Base-by-base conservation (phyloP, 768 basidiomycete genomes). In the Rhizopogon rudus region DNA sequence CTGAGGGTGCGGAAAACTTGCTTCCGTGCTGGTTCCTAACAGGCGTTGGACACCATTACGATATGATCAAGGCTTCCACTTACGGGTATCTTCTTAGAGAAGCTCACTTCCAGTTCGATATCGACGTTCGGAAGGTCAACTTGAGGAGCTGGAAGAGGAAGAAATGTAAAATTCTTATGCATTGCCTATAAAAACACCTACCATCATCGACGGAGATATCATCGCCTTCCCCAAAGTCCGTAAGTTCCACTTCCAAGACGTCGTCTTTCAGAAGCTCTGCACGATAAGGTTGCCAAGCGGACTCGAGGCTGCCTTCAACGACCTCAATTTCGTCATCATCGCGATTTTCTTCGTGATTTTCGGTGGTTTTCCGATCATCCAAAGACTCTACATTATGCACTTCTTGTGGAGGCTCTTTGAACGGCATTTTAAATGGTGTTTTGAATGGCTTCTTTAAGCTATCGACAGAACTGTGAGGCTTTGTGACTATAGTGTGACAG, bases 381-480 rank as follows among this genome's bases (percentile, higher is more conserved):
- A 25, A 45, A 43, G 42, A 37, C 14, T 37, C 31, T 9, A 48
- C 14, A 14, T 13, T 4, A 35, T 20, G 33, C 17, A 51, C 25
- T 16, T 41, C 48, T 46, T 59, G 61, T 6, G 61, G 41, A 6
- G 69, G 64, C 0, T 61, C 64, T 50, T 61, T 74, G 61, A 71
- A 72, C 1, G 76, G 72, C 1, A 64, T 63, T 53, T 70, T 74
- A 37, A 62, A 75, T 1, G 81, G 81, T 1, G 76, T 63, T 60
- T 73, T 77, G 62, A 77, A 78, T 2, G 83, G 84, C 62, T 81
- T 84, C 42, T 62, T 73, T 50, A 83, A 60, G 52, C 60, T 61
- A 25, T 59, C 62, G 0, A 66, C 72, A 7, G 80, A 81, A 46
- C 60, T 64, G 61, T 77, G 71, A 4, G 78, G 75, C 58, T 73